Evolutionary conservation across 805 yeast genomes (phyloP).

Genomic region (Candida alai): DNA sequence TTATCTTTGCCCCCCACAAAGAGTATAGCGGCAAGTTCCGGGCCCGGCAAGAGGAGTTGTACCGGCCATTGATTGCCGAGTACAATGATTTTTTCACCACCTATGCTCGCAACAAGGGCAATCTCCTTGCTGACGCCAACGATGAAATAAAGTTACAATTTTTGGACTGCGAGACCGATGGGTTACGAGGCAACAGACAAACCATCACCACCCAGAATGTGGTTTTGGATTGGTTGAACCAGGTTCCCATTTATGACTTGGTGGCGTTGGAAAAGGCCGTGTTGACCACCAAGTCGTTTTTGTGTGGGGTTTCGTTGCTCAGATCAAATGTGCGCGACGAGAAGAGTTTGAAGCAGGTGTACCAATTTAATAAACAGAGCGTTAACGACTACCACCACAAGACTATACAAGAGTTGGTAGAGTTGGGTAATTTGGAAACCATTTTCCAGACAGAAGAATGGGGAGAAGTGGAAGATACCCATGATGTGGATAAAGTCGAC

Average conservation of each 20-base stretch:
- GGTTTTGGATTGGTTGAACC: conserved; percentile 60
- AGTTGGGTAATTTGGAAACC: conserved; percentile 76
- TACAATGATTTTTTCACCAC: conserved; percentile 57
- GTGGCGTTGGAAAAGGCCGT: conserved; percentile 91
- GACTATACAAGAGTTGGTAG: conserved; percentile 66
- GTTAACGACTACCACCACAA: conserved; percentile 33
- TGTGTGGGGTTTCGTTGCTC: conserved; percentile 71
- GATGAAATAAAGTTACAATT: conserved; percentile 42
- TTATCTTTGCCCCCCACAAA: conserved; percentile 73
- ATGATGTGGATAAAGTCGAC: conserved; percentile 94
- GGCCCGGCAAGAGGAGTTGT: conserved; percentile 71
- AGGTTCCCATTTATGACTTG: conserved; percentile 69
- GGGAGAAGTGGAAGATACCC: conserved; percentile 99
- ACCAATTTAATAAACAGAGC: conserved; percentile 33
- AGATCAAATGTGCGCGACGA: conserved; percentile 38
- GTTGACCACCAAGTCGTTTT: conserved; percentile 77
- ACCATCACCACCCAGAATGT: conserved; percentile 51
- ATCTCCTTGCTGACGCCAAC: conserved; percentile 20
- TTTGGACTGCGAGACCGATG: conserved; percentile 79
- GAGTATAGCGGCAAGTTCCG: conserved; percentile 86
- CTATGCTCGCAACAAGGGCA: conserved; percentile 26
- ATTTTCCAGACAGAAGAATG: conserved; percentile 82
- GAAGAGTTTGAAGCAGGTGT: conserved; percentile 16
- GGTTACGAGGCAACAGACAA: conserved; percentile 80
- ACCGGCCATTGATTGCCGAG: conserved; percentile 67